Base-by-base conservation (phyloP, 176 grass and related monocot species). In the Aegilops speltoides region DNA sequence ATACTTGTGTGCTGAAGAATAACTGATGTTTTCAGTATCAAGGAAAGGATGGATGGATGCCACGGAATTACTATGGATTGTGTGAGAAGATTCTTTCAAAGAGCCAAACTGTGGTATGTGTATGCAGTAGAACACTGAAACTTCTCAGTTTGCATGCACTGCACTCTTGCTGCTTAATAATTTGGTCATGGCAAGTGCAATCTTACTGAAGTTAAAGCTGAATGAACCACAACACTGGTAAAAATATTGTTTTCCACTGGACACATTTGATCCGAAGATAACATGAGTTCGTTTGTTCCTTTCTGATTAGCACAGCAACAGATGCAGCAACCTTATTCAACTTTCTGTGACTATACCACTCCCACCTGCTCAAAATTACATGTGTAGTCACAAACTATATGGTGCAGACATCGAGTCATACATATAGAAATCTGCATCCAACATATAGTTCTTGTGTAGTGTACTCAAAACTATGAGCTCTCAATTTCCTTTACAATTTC, bases 1-100 rank as follows among this genome's bases (percentile, higher is more conserved):
- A 31, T 76, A 32, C 6, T 4, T 32, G 1, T 32, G 28, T 54
- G 10, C 25, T 76, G n/a, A 76, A 16, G 45, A 76, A 7, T 76
- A 17, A 32, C 29, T 76, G 73, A 31, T 76, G 16, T 56, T 54
- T 48, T 20, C 73, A 76, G 73, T 76, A 76, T 54, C 73, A 76
- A 54, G 45, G 43, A 76, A 46, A 76, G 3, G 73, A 56, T 76
- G 73, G 73, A 52, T 76, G 73, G 73, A 76, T 5, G 45, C 73
- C 73, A 76, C 43, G 46, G 25, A 54, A 76, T 54, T 76, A 76
- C 46, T 32, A 54, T 32, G 73, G 73, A 2, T 31, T 76, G 16
- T 76, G 73, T 56, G 73, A 76, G 73, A 76, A 76, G 73, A 76
- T 76, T 76, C 73, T 76, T 76, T 26, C 8, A 76, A 76, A 76